Percentiles rank a stretch among this genome's conserved stretches.
Conservation (phyloP, 805 yeast genomes). For the Metschnikowia baotianmanensis region DNA sequence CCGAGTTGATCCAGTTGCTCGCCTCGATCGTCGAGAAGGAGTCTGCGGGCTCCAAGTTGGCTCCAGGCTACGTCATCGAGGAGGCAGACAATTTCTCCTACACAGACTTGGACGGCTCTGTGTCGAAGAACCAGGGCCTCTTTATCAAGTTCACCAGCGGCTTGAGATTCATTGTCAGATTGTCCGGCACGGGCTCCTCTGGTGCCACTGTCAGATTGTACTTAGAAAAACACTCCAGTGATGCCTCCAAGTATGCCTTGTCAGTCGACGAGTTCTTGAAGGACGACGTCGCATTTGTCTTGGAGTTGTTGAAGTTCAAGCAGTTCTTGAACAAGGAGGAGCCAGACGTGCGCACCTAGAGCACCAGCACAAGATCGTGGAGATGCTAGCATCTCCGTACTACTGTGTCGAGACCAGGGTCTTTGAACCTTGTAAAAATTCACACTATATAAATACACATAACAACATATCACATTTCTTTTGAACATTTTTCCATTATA, state of each 20-base stretch:
- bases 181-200: constrained; percentile 96
- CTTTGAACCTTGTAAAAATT: background rate
- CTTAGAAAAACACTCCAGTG: constrained; percentile 76
- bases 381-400: no score
- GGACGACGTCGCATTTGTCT: constrained; percentile 59
- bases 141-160: constrained; percentile 80
- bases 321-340: constrained; percentile 74
- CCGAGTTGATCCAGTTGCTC: constrained; percentile 54
- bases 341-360: constrained; percentile 84
- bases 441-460: constrained; percentile 4
- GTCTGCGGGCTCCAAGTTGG: constrained; percentile 48
- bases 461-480: background rate
- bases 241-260: constrained; percentile 45
- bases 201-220: constrained; percentile 96
- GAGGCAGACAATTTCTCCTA: constrained; percentile 89
- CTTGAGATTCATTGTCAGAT: constrained; percentile 79
- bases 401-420: background rate
- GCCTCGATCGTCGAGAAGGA: constrained; percentile 27
- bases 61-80: constrained; percentile 50
- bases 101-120: constrained; percentile 92
- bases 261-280: constrained; percentile 68
- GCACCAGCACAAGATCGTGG: background rate
- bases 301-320: constrained; percentile 67
- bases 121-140: constrained; percentile 84
- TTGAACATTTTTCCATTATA: background rate